Percentiles rank a stretch among this genome's conserved stretches.
Conservation (phyloP, 176 grass and related monocot species). For the Melocanna baccifera region DNA sequence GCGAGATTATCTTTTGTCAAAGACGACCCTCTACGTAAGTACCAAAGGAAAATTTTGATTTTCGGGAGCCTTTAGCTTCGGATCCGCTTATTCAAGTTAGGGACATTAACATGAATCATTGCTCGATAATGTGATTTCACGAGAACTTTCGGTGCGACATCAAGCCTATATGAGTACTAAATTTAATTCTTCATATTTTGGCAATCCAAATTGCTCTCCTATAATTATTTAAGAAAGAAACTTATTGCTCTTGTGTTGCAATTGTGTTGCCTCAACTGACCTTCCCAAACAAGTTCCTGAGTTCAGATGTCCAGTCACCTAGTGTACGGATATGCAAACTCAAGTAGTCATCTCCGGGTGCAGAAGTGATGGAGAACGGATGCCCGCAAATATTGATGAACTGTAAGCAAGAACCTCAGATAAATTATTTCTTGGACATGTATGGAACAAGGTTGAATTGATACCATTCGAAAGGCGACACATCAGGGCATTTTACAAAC, state of each 20-base stretch:
- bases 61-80: too few species aligned
- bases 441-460: conserved; percentile 5
- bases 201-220: not conserved
- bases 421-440: conserved; percentile 1
- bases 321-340: conserved; percentile 95
- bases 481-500: conserved; percentile 93
- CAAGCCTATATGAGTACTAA: conserved; percentile 54
- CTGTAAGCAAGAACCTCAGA: conserved; percentile 16
- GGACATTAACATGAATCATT: too few species aligned
- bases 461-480: conserved; percentile 96
- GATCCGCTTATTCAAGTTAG: too few species aligned
- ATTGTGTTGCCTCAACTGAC: conserved; percentile 41
- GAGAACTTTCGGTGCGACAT: too few species aligned
- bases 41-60: too few species aligned
- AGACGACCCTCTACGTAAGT: too few species aligned
- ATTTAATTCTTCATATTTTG: conserved; percentile 13
- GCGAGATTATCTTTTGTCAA: too few species aligned
- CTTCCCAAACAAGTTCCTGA: conserved; percentile 88
- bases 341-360: conserved; percentile 76
- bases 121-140: too few species aligned
- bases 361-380: conserved; percentile 96
- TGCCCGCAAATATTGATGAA: conserved; percentile 55
- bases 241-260: conserved; percentile 10
- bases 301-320: conserved; percentile 93
- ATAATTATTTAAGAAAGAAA: not conserved